These are phyloP conservation scores for Prunus fruticosa DNA, from an alignment of 306 rosid genomes.

Conservation along the genomic window DNA sequence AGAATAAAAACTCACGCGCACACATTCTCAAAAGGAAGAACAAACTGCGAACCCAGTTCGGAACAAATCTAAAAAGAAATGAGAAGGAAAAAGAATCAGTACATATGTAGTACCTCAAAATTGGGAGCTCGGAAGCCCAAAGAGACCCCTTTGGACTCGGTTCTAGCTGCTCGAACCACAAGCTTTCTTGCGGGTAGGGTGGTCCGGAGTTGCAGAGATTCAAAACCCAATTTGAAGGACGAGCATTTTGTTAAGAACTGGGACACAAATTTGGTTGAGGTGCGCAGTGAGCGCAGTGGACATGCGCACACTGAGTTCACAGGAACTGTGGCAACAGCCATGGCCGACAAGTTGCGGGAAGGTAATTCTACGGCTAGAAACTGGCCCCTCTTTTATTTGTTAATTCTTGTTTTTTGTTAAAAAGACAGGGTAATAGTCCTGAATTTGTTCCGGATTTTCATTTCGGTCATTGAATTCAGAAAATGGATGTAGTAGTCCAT, in stretches of 20 bases:
- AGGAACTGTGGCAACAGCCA: slow-evolving; percentile 21
- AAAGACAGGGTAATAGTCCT: too few relatives aligned
- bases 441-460: too few relatives aligned
- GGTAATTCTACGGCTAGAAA: neutral
- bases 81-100: neutral
- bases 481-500: too few relatives aligned
- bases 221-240: slow-evolving; percentile 40
- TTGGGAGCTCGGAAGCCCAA: slow-evolving; percentile 82
- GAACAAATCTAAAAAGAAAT: neutral
- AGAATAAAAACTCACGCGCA: too few relatives aligned
- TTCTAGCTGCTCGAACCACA: slow-evolving; percentile 58
- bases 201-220: slow-evolving; percentile 29
- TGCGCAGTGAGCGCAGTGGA: slow-evolving; percentile 25
- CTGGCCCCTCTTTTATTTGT: too few relatives aligned
- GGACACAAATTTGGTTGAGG: slow-evolving; percentile 18
- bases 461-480: too few relatives aligned
- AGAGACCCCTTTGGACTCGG: slow-evolving; percentile 54
- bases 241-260: slow-evolving; percentile 22
- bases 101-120: slow-evolving; percentile 52
- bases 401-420: too few relatives aligned
- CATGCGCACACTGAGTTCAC: slow-evolving; percentile 24
- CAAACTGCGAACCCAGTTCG: neutral
- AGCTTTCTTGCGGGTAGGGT: slow-evolving; percentile 30
- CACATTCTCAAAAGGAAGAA: neutral
- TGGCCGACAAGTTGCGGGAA: slow-evolving; percentile 3